phyloP scores from a whole-genome alignment of 2,329 filamentous ascomycete genomes.

The Colletotrichum tanaceti region DNA sequence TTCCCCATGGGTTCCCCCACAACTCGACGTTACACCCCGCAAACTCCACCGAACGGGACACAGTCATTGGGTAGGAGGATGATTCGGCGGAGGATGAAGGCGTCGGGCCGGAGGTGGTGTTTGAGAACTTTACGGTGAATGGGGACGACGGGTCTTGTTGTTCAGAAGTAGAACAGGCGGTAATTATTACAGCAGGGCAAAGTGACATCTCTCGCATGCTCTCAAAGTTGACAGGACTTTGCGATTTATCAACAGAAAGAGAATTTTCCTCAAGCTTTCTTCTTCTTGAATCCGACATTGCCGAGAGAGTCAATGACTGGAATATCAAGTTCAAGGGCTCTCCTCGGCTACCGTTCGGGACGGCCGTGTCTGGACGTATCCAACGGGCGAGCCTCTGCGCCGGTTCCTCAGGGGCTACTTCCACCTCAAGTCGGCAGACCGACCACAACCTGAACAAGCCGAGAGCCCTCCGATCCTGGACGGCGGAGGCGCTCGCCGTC shows the following conservation, averaged over 20 bases:
- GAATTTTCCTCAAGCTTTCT: too few relatives aligned
- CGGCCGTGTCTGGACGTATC: conserved; percentile 7
- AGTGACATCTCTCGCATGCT: too few relatives aligned
- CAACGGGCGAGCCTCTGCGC: conserved; percentile 51
- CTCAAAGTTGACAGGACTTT: too few relatives aligned
- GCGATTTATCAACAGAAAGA: too few relatives aligned
- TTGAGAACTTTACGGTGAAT: too few relatives aligned
- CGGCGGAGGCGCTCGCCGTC: conserved; percentile 65
- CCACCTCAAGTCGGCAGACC: conserved; percentile 74
- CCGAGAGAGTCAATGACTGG: too few relatives aligned
- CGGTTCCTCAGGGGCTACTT: conserved; percentile 74
- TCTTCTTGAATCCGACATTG: too few relatives aligned
- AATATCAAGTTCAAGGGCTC: conserved; percentile 60
- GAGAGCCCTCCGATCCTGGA: conserved; percentile 65
- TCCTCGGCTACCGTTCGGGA: conserved; percentile 58
- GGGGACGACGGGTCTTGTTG: too few relatives aligned
- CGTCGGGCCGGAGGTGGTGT: too few relatives aligned
- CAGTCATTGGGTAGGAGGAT: not conserved
- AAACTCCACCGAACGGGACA: not conserved
- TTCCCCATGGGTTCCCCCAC: conserved; percentile 25
- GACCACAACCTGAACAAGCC: conserved; percentile 68
- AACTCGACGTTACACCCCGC: conserved; percentile 5
- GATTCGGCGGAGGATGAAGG: not conserved
- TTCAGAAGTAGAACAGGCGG: too few relatives aligned
- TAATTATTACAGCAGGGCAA: too few relatives aligned